These are phyloP conservation scores for Plasmodium vinckei DNA, from an alignment of 169 alveolate genomes.

Conservation along the genomic window DNA sequence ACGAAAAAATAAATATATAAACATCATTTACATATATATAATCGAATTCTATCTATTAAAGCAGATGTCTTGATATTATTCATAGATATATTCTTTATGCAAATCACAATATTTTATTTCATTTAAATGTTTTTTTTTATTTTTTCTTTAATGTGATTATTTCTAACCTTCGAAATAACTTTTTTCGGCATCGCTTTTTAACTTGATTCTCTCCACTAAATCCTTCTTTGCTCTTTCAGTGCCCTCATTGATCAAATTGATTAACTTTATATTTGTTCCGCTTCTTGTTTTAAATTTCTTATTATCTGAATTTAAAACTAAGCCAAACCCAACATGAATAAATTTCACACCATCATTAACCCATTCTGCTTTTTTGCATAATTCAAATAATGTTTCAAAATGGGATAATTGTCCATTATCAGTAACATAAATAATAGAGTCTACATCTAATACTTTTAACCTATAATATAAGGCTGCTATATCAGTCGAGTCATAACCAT, in stretches of 20 bases:
- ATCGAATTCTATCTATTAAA: neutral
- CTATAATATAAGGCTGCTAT: conserved; percentile 88
- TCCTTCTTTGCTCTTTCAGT: conserved; percentile 94
- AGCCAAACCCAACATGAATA: conserved; percentile 98
- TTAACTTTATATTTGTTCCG: conserved; percentile 95
- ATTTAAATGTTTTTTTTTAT: conserved; percentile 35
- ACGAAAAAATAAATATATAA: conserved; percentile 3
- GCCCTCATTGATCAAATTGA: conserved; percentile 97
- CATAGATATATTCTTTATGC: neutral
- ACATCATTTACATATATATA: neutral
- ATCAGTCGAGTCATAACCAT: conserved; percentile 99
- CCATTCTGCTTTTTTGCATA: conserved; percentile 92
- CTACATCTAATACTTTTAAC: conserved; percentile 82
- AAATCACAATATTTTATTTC: conserved; percentile 13
- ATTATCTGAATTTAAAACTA: conserved; percentile 95
- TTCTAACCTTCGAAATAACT: conserved; percentile 64
- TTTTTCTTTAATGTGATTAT: conserved; percentile 55
- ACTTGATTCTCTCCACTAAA: conserved; percentile 86
- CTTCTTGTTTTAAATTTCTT: conserved; percentile 97
- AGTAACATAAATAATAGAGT: conserved; percentile 96
- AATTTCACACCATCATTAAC: conserved; percentile 78
- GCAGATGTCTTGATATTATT: no score
- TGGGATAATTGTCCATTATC: conserved; percentile 97
- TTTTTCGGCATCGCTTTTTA: conserved; percentile 81
- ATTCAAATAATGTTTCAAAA: conserved; percentile 94